A percentile compares a stretch with the other conserved stretches of the same genome.
Evolutionary conservation across 1,284 basidiomycete genomes (phyloP).

Genomic region (Moniliella sp.): DNA sequence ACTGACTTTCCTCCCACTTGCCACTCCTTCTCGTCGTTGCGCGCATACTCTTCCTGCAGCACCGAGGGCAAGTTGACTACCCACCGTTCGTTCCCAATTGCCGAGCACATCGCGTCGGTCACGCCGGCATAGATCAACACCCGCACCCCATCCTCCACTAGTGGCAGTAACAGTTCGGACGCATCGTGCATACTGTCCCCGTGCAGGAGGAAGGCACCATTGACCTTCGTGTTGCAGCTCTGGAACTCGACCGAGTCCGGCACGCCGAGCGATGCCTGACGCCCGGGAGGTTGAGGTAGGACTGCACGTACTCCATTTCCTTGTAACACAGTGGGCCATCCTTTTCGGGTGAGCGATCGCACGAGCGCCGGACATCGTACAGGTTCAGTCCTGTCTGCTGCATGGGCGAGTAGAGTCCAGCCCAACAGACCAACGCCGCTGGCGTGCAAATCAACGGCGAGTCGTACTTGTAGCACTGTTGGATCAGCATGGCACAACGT

Average conservation of each 20-base stretch:
- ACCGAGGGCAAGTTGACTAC: slow-evolving; percentile 15
- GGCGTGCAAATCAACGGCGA: slow-evolving; percentile 41
- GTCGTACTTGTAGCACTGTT: slow-evolving; percentile 27
- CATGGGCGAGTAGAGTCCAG: slow-evolving; percentile 38
- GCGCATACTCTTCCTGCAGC: slow-evolving; percentile 18
- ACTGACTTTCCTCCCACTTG: slow-evolving; percentile 13
- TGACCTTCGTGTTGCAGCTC: slow-evolving; percentile 41
- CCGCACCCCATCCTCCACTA: slow-evolving; percentile 53
- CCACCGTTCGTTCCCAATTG: slow-evolving; percentile 28
- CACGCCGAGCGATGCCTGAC: slow-evolving; percentile 56
- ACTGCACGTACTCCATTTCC: slow-evolving; percentile 44
- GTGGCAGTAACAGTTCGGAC: slow-evolving; percentile 48
- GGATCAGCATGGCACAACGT: slow-evolving; percentile 46
- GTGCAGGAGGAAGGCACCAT: slow-evolving; percentile 48
- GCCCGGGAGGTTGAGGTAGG: slow-evolving; percentile 36
- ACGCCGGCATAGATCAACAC: slow-evolving; percentile 65
- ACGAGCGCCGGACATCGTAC: slow-evolving; percentile 62
- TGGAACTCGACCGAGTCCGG: slow-evolving; percentile 44
- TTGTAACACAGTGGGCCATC: slow-evolving; percentile 41
- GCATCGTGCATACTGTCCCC: slow-evolving; percentile 61
- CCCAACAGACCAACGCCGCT: slow-evolving; percentile 37
- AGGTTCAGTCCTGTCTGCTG: slow-evolving; percentile 39
- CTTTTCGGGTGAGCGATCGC: slow-evolving; percentile 43
- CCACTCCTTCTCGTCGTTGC: slow-evolving; percentile 11
- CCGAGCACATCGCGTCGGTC: slow-evolving; percentile 47